Conservation (phyloP, 2,329 filamentous ascomycete genomes). For the Phaeosphaeriaceae sp. region DNA sequence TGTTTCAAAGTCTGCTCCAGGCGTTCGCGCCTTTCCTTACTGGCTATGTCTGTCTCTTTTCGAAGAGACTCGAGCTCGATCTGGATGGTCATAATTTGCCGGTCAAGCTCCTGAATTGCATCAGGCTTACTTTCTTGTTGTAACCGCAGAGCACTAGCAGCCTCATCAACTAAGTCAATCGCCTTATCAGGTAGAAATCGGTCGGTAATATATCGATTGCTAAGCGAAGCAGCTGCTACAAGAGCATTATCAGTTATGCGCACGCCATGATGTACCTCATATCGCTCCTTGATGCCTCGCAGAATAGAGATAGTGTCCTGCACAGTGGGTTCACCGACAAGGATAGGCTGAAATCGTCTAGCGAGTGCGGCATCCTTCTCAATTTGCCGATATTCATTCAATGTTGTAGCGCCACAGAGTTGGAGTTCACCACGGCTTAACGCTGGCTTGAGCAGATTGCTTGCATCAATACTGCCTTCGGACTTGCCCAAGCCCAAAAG, state of each 20-base stretch:
- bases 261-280: conserved; percentile 96
- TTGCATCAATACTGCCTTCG: conserved; percentile 95
- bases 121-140: conserved; percentile 98
- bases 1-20: conserved; percentile 77
- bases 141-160: conserved; percentile 84
- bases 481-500: conserved; percentile 91
- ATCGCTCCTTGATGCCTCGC: conserved; percentile 95
- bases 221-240: conserved; percentile 89
- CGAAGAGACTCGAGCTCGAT: conserved; percentile 94
- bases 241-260: conserved; percentile 90
- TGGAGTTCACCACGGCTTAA: conserved; percentile 92
- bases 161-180: conserved; percentile 95
- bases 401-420: conserved; percentile 91
- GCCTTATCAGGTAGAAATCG: conserved; percentile 96
- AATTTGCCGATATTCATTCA: conserved; percentile 90
- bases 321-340: conserved; percentile 90
- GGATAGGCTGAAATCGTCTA: conserved; percentile 89
- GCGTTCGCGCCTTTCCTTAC: conserved; percentile 84
- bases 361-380: conserved; percentile 96
- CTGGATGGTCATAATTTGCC: conserved; percentile 95
- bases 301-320: conserved; percentile 94
- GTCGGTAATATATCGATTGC: conserved; percentile 95
- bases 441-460: conserved; percentile 91
- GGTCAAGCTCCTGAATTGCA: conserved; percentile 87
- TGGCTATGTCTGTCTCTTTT: conserved; percentile 91